Evolutionary conservation across 495 filamentous ascomycete genomes (phyloP).

Genomic region (Podospora didyma): DNA sequence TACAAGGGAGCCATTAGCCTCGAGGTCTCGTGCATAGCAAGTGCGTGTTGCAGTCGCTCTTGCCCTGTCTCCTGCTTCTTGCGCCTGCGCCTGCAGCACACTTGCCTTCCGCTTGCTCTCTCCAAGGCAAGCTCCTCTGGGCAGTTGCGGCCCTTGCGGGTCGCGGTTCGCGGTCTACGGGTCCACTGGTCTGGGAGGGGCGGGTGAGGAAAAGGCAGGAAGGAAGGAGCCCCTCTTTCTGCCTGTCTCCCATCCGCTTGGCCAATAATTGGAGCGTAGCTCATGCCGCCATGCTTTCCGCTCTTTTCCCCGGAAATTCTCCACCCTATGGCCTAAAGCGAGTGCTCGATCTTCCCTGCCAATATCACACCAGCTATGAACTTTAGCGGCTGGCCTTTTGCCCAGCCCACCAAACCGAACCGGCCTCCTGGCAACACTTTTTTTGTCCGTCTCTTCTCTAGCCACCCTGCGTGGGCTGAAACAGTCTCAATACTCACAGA

Average conservation of each 20-base stretch:
- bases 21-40: not conserved
- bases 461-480: not conserved
- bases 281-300: not conserved
- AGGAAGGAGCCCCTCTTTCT: not conserved
- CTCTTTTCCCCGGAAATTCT: constrained; percentile 25
- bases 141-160: no score
- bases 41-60: no score
- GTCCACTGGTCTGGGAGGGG: not conserved
- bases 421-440: not conserved
- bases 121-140: no score
- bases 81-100: no score
- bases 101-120: no score
- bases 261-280: not conserved
- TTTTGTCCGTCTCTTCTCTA: not conserved
- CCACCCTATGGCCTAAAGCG: constrained; percentile 10
- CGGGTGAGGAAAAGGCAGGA: not conserved
- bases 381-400: not conserved
- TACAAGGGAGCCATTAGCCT: constrained; percentile 23
- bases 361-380: constrained; percentile 9
- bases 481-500: not conserved
- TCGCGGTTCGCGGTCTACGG: not conserved
- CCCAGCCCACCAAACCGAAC: not conserved
- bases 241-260: not conserved
- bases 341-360: constrained; percentile 7
- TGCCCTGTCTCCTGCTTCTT: no score